Percentiles rank a stretch among this genome's conserved stretches.
These are phyloP conservation scores for Lasiodiplodia citricola DNA, from an alignment of 2,329 filamentous ascomycete genomes.

Conservation along the genomic window DNA sequence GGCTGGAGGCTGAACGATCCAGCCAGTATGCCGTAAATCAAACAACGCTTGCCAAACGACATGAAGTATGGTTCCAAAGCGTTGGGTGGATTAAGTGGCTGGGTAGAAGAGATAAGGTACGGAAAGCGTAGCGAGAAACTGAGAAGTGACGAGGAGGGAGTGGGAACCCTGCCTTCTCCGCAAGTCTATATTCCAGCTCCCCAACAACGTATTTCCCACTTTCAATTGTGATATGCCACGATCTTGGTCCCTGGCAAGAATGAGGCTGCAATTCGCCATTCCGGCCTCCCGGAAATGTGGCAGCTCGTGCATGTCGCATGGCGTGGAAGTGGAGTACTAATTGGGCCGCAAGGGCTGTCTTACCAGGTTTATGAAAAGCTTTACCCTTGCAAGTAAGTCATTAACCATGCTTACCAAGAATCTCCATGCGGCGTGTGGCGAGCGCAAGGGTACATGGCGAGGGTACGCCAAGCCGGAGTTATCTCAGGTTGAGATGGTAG, in stretches of 20 bases:
- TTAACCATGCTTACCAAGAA: background rate
- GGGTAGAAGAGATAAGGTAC: background rate
- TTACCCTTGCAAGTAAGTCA: background rate
- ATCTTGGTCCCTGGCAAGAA: background rate
- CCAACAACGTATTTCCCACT: background rate
- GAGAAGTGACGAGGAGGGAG: background rate
- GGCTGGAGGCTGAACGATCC: background rate
- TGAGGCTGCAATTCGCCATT: background rate
- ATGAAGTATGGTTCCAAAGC: background rate
- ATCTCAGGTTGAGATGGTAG: background rate
- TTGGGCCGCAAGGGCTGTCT: background rate
- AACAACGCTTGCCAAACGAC: background rate
- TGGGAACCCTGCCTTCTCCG: background rate
- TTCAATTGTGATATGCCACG: background rate
- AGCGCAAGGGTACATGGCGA: background rate
- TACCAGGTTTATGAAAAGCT: background rate
- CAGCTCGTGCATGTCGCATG: background rate
- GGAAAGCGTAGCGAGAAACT: background rate
- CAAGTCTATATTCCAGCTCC: background rate
- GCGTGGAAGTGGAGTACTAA: background rate
- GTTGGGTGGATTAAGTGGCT: background rate
- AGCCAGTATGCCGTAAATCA: background rate
- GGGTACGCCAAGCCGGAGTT: background rate
- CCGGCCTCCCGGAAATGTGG: background rate
- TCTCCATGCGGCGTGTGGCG: background rate